Base-by-base conservation (phyloP, 441 rosid species). In the Cnidoscolus chayamansa region DNA sequence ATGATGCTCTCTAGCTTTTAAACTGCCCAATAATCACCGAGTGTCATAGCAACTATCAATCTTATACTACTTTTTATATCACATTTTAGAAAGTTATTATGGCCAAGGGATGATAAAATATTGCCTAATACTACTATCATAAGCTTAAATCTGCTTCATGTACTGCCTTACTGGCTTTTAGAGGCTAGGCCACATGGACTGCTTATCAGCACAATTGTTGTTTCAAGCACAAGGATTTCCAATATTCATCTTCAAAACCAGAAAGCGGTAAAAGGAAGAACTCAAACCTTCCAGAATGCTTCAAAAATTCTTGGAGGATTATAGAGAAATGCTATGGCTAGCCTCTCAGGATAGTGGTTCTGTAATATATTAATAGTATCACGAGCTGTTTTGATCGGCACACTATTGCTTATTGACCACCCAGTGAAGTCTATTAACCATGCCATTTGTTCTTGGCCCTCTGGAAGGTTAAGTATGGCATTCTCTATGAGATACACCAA, bases 381-480 rank as follows among this genome's bases (percentile, higher is more conserved):
- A 58, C 90, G 90, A 1, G 98, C 99, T 30, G 97, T 82, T 78
- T 82, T 90, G 59, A 94, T 50, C 20, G 98, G 96, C 13, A 91
- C 96, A 15, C 79, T 87, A 55, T 82, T 91, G 80, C 80, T 83
- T 49, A 95, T 48, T 4, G 97, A 82, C 98, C 94, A 89, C 0
- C 89, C 93, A 0, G 93, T 89, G 87, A 92, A 95, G 79, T 95
- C 99, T 74, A 95, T 92, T 81, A 95, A 82, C 98, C 98, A 92
- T 53, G 93, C 79, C 96, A 88, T 92, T 78, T 95, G 96, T 69
- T 95, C 94, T 84, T 92, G 98, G 81, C 80, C 87, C 74, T 89
- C 99, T 0, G 93, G 93, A 72, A 95, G 97, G 82, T 90, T 89
- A 60, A 92, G 81, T 66, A 91, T 84, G n/a, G 95, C 97, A 83